Conservation (phyloP, 805 yeast genomes). For the Wickerhamomyces ciferrii region DNA sequence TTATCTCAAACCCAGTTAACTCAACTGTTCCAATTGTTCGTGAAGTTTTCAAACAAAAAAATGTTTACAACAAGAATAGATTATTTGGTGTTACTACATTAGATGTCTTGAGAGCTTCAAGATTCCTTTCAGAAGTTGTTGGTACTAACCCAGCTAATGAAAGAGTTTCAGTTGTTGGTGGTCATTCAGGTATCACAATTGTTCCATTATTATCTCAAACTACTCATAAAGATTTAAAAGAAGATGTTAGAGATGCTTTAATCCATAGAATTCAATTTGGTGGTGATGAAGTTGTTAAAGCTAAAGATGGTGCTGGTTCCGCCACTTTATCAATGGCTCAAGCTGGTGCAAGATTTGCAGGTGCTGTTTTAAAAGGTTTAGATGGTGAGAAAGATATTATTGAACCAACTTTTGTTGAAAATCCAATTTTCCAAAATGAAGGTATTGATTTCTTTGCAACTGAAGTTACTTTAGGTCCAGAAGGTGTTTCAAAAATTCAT, state of each 20-base stretch:
- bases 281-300: constrained; percentile 93
- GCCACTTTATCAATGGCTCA: constrained; percentile 93
- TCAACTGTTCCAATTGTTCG: constrained; percentile 96
- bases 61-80: constrained; percentile 87
- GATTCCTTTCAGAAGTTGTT: constrained; percentile 65
- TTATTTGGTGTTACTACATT: constrained; percentile 95
- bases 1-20: constrained; percentile 95
- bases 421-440: constrained; percentile 77
- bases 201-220: constrained; percentile 90
- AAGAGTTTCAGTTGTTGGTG: constrained; percentile 87
- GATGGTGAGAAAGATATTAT: constrained; percentile 59
- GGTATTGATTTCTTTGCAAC: constrained; percentile 96
- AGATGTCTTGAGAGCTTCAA: constrained; percentile 87
- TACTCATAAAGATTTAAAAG: constrained; percentile 58
- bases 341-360: constrained; percentile 78
- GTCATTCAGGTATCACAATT: constrained; percentile 96
- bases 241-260: constrained; percentile 60
- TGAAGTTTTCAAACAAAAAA: constrained; percentile 80
- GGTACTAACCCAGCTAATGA: constrained; percentile 75
- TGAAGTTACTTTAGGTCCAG: constrained; percentile 86
- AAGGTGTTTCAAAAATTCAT: constrained; percentile 83
- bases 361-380: constrained; percentile 58
- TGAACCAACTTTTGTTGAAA: constrained; percentile 71
- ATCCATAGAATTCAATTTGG: constrained; percentile 91
- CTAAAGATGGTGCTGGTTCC: constrained; percentile 91